A percentile compares a stretch with the other conserved stretches of the same genome.
Conservation (phyloP, 768 basidiomycete species). For the Suillus lakei region DNA sequence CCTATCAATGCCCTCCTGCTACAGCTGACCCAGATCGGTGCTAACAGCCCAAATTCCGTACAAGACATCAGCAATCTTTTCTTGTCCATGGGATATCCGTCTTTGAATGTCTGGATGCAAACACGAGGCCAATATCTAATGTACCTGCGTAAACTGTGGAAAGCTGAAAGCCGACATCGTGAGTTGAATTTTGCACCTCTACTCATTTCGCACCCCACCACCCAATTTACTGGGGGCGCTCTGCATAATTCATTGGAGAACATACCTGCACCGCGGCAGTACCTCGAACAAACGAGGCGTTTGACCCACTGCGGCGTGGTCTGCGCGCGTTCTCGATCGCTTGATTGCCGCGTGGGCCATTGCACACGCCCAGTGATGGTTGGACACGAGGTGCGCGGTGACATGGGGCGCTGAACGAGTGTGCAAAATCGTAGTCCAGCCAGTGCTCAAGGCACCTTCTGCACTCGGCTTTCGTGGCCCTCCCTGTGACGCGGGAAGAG, state of each 20-base stretch:
- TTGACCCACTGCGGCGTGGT: conserved; percentile 79
- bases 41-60: too few species aligned
- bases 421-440: conserved; percentile 54
- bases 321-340: conserved; percentile 90
- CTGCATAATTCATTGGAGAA: conserved; percentile 86
- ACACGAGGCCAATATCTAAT: conserved; percentile 55
- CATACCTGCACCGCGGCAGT: conserved; percentile 85
- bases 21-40: too few species aligned
- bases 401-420: conserved; percentile 98
- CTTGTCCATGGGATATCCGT: too few species aligned
- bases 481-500: conserved; percentile 75
- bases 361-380: conserved; percentile 73
- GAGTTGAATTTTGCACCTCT: conserved; percentile 81
- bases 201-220: conserved; percentile 92
- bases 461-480: conserved; percentile 43
- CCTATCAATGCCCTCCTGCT: too few species aligned
- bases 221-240: conserved; percentile 99
- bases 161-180: conserved; percentile 97
- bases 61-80: too few species aligned
- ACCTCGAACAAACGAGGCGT: conserved; percentile 81
- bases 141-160: conserved; percentile 98
- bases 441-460: conserved; percentile 31
- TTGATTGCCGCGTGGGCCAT: conserved; percentile 86
- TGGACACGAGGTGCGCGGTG: conserved; percentile 91
- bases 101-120: too few species aligned